Evolutionary conservation across 352 stramenopile species (phyloP).

Genomic region (Globisporangium acanthophoron): DNA sequence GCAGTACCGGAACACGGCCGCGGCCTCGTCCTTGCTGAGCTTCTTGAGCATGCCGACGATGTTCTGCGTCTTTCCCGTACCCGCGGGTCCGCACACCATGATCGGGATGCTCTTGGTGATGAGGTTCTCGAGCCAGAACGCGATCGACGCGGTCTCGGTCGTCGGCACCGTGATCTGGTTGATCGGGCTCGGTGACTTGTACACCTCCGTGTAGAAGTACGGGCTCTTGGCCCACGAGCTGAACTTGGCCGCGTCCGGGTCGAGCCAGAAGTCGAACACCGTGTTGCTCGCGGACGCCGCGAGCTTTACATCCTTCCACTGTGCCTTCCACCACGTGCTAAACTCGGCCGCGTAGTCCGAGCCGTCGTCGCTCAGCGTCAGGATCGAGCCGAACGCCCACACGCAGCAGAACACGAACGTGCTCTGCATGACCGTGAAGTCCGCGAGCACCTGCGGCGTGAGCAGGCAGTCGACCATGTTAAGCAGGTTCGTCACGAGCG

Average conservation of each 20-base stretch:
- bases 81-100: slow-evolving; percentile 93
- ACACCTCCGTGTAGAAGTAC: slow-evolving; percentile 92
- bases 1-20: slow-evolving; percentile 75
- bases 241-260: slow-evolving; percentile 89
- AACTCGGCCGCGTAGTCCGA: slow-evolving; percentile 93
- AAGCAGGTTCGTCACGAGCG: slow-evolving; percentile 89
- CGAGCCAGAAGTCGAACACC: slow-evolving; percentile 97
- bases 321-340: slow-evolving; percentile 94
- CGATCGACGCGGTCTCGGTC: slow-evolving; percentile 93
- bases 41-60: slow-evolving; percentile 94
- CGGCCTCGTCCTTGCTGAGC: slow-evolving; percentile 83
- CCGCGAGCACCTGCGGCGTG: slow-evolving; percentile 69
- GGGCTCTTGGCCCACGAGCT: slow-evolving; percentile 94
- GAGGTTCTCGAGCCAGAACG: slow-evolving; percentile 94
- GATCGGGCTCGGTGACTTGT: slow-evolving; percentile 80
- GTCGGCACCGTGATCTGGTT: slow-evolving; percentile 92
- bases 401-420: slow-evolving; percentile 95
- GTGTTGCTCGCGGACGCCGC: slow-evolving; percentile 90
- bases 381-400: slow-evolving; percentile 92
- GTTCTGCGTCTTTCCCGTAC: slow-evolving; percentile 94
- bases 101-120: slow-evolving; percentile 88
- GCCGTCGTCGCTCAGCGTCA: slow-evolving; percentile 92
- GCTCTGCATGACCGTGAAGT: slow-evolving; percentile 84
- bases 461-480: slow-evolving; percentile 94
- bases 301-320: slow-evolving; percentile 96